Conservation (phyloP, 768 basidiomycete genomes). For the Erythrobasidium yunnanense region DNA sequence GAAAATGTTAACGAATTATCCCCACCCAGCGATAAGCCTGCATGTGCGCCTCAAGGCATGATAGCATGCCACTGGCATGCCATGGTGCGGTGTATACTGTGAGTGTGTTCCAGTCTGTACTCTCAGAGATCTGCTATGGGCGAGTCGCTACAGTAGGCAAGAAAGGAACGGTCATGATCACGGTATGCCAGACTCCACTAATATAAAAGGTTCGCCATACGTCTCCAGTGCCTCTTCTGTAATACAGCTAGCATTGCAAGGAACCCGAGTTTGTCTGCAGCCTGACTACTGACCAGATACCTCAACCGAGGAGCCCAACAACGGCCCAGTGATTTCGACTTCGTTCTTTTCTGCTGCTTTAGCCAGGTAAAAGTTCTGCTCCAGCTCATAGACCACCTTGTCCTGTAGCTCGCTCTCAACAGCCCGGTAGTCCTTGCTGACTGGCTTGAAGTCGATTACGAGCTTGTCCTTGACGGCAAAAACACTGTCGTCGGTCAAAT, state of each 20-base stretch:
- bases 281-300: not conserved
- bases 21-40: not conserved
- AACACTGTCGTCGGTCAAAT: constrained; percentile 36
- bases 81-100: not conserved
- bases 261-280: not conserved
- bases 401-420: constrained; percentile 28
- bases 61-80: not conserved
- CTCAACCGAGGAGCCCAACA: not conserved
- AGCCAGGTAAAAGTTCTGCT: constrained; percentile 29
- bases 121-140: not conserved
- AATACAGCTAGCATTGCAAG: not conserved
- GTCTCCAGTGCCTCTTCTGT: not conserved
- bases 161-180: not conserved
- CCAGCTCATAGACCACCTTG: constrained; percentile 27
- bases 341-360: constrained; percentile 9
- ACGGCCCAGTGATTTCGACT: not conserved
- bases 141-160: not conserved
- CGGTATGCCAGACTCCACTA: not conserved
- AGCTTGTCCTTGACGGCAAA: constrained; percentile 38
- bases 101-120: not conserved
- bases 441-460: constrained; percentile 32
- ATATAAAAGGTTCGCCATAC: not conserved
- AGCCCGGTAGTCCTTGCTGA: constrained; percentile 11
- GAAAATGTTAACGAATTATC: not conserved
- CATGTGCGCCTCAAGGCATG: not conserved